Evolutionary conservation across 345 rosid genomes (phyloP).

Genomic region (Moricandia moricandioides): DNA sequence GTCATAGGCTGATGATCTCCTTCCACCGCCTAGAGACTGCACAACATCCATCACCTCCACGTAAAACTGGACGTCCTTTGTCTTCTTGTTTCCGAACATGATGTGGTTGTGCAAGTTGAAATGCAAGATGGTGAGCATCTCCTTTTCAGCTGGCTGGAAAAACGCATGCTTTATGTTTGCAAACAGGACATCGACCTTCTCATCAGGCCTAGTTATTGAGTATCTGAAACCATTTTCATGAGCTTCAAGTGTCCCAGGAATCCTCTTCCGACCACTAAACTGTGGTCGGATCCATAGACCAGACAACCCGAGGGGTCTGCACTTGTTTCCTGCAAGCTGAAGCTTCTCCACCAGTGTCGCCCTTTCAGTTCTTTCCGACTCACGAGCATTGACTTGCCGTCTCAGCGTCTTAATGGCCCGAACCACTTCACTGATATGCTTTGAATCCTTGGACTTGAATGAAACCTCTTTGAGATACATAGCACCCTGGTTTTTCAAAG

Average conservation of each 20-base stretch:
- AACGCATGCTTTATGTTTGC: slow-evolving; percentile 84
- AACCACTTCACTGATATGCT: slow-evolving; percentile 86
- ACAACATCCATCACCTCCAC: slow-evolving; percentile 94
- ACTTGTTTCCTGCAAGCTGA: slow-evolving; percentile 76
- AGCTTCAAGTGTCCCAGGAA: slow-evolving; percentile 84
- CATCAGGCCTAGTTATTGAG: slow-evolving; percentile 74
- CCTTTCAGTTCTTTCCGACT: slow-evolving; percentile 89
- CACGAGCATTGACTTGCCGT: slow-evolving; percentile 74
- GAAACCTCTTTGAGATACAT: slow-evolving; percentile 85
- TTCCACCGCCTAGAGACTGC: slow-evolving; percentile 84
- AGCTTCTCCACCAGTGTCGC: slow-evolving; percentile 92
- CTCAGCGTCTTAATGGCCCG: slow-evolving; percentile 75
- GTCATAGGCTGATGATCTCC: slow-evolving; percentile 79
- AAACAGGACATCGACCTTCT: slow-evolving; percentile 82
- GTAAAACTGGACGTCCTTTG: slow-evolving; percentile 91
- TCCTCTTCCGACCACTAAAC: slow-evolving; percentile 88
- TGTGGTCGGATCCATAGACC: slow-evolving; percentile 89
- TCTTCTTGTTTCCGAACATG: slow-evolving; percentile 91
- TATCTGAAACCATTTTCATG: slow-evolving; percentile 80
- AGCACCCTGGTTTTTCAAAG: slow-evolving; percentile 64
- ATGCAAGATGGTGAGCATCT: slow-evolving; percentile 83
- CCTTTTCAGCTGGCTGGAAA: slow-evolving; percentile 95
- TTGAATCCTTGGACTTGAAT: slow-evolving; percentile 86
- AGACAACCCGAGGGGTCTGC: slow-evolving; percentile 75
- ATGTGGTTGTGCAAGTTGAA: slow-evolving; percentile 92